phyloP scores from a whole-genome alignment of 257 asterid species.

The Penstemon davidsonii region DNA sequence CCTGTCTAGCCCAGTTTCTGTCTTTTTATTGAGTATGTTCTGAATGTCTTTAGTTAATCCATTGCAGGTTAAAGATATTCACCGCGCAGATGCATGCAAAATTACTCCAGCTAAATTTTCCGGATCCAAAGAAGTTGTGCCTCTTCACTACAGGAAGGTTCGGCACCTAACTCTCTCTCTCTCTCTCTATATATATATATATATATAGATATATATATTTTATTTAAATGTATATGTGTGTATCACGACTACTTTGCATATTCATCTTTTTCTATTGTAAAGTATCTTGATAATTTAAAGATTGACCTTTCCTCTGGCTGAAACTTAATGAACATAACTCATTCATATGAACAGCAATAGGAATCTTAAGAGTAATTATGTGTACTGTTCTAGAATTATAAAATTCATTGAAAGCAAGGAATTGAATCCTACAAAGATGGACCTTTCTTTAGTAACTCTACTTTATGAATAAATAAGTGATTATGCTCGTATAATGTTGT shows the following conservation, averaged over 20 bases:
- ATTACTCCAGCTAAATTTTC: constrained; percentile 94
- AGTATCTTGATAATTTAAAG: constrained; percentile 5
- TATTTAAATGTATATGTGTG: no score
- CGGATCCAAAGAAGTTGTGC: constrained; percentile 90
- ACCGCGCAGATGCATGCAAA: constrained; percentile 87
- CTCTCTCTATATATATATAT: not conserved
- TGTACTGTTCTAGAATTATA: constrained; percentile 7
- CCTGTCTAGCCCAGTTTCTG: not conserved
- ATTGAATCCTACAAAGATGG: not conserved
- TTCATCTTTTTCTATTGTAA: not conserved
- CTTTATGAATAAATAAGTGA: not conserved
- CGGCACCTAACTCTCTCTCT: constrained; percentile 19
- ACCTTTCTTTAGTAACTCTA: constrained; percentile 16
- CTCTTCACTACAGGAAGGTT: constrained; percentile 85
- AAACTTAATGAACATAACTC: no score
- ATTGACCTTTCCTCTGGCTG: not conserved
- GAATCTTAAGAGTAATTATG: constrained; percentile 14
- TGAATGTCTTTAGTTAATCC: constrained; percentile 21
- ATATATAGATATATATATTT: not conserved
- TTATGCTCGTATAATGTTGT: not conserved
- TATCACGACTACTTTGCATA: constrained; percentile 7
- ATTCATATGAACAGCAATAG: not conserved
- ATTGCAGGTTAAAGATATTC: constrained; percentile 73
- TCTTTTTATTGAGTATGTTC: constrained; percentile 22
- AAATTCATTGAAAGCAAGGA: not conserved